Evolutionary conservation across 805 yeast genomes (phyloP), one percentile per base, ranked within the genome.

Genomic region (Saturnispora silvae): DNA sequence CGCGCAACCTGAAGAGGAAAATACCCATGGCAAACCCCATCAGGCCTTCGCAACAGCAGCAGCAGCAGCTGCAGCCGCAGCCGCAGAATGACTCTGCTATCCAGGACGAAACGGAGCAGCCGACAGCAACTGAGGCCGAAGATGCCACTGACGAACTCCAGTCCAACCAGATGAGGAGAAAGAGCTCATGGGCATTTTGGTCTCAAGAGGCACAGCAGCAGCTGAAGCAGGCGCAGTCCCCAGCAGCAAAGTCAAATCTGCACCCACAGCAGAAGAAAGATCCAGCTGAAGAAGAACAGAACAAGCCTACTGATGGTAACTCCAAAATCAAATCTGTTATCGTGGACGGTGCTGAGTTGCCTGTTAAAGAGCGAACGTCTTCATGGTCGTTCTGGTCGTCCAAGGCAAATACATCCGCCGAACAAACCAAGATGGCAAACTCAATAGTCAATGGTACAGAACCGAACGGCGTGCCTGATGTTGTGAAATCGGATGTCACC

Each of bases 311-410:
- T 27, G 20, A 23, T 9, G 23, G 18, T 22, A 22, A n/a, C n/a
- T n/a, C n/a, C n/a, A n/a, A 26, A 11, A 29, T 35, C n/a, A 17
- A 34, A 14, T 14, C 40, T 14, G 34, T 33, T 15, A 28, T 36
- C 10, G 28, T 33, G n/a, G 32, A 36, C 20, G 40, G 42, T 33
- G 29, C 45, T 34, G 30, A 46, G 25, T 4, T 13, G 14, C 34
- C 28, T 17, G n/a, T 20, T 10, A 46, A 42, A 30, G 40, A 37
- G 16, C 38, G 52, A 22, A 20, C 50, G 2, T 46, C 36, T 13
- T 53, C 58, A 7, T 55, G 60, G 60, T 43, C 57, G 2, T 50
- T 54, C 34, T 55, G 59, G 60, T 38, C 48, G 2, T 29, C 43
- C 9, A 38, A 33, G 4, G 38, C 40, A 3, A 26, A 13, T 16